Evolutionary conservation across 805 yeast species (phyloP), one percentile per base, ranked within the genome.

Genomic region (Komagataella pseudopastoris): DNA sequence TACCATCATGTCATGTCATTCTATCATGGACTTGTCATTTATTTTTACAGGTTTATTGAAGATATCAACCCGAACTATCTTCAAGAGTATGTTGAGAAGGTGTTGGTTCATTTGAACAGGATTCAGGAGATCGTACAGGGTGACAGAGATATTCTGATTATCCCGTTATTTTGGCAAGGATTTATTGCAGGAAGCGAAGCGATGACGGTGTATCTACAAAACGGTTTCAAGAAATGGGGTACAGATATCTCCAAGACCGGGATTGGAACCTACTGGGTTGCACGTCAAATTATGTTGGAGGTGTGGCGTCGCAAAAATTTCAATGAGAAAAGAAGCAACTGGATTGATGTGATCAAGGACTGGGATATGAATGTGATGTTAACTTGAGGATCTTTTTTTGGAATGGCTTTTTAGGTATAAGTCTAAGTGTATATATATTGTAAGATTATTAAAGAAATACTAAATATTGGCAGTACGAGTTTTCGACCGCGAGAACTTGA

Each of bases 341-440:
- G 96, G 96, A 79, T 82, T 52, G 78, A 84, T 51, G 90, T 88
- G 16, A 76, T 85, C 48, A 75, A 76, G 48, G 95, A 88, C 54
- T 85, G 95, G 95, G 88, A 84, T 59, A 83, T 86, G 77, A 85
- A 86, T 57, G 74, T 88, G 50, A 85, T 87, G 90, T 67, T 88
- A 53, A 72, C 77, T 50, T 80, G 58, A 57, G 52, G 17, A 7
- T 22, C 6, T 22, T 4, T 20, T 44, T 4, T n/a, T 20, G 20
- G 20, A 20, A 2, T 20, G 20, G 20, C 3, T 20, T 3, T 20
- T 17, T 17, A n/a, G n/a, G 46, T 10, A 10, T n/a, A 17, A 12
- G 20, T 17, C 12, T 44, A 20, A 17, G 17, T 20, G 20, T 20
- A 20, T 20, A 30, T 30, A 2, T 30, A 30, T 30, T 30, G 39